Conservation (phyloP, 176 grass and related monocot species). For the Luzula sylvatica region DNA sequence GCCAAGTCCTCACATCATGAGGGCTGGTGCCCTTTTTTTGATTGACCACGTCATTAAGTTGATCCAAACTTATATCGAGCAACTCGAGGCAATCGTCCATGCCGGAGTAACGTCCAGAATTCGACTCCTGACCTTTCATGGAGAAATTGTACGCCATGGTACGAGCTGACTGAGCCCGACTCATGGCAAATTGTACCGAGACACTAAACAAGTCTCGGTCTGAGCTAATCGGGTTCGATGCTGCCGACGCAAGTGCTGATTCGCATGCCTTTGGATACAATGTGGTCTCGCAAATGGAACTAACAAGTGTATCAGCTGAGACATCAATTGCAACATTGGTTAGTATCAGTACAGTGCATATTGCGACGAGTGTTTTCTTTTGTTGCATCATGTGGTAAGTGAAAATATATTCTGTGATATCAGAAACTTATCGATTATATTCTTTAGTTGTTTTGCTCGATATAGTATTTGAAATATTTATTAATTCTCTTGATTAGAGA, state of each 20-base stretch:
- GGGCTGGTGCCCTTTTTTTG: background rate
- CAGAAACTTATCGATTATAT: no score
- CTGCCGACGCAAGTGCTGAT: conserved; percentile 34
- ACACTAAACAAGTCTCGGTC: conserved; percentile 31
- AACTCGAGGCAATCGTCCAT: conserved; percentile 74
- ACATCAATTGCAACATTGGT: background rate
- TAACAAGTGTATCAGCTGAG: background rate
- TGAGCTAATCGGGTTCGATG: background rate
- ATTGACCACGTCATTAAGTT: conserved; percentile 41
- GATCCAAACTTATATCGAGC: conserved; percentile 48
- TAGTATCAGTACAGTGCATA: conserved; percentile 19
- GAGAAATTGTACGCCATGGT: conserved; percentile 51
- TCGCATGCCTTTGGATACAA: conserved; percentile 46
- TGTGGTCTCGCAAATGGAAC: conserved; percentile 37
- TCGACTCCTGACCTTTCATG: background rate
- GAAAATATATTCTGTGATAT: no score
- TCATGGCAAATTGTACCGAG: conserved; percentile 68
- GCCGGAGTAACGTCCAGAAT: background rate
- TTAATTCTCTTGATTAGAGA: background rate
- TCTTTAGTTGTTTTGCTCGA: background rate
- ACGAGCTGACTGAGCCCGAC: conserved; percentile 30
- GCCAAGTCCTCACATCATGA: conserved; percentile 56
- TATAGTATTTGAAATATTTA: no score
- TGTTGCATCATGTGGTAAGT: no score
- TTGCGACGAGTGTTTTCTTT: conserved; percentile 8